Evolutionary conservation across 345 rosid species (phyloP), one percentile per base, ranked within the genome.

Genomic region (Syzygium aqueum): DNA sequence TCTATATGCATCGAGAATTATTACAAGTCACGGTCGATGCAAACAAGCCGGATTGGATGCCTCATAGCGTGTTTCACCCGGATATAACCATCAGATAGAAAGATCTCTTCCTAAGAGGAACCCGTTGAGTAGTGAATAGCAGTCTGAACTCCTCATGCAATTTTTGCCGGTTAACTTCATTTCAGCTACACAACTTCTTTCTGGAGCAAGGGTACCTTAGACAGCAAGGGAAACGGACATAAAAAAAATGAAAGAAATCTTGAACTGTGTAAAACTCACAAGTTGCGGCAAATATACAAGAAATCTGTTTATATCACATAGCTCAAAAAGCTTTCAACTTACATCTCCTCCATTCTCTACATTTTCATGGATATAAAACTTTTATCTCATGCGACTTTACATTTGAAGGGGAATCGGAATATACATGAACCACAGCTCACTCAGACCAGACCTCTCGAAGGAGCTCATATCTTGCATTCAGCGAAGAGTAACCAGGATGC

Each of bases 381-480:
- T 86, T 57, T 16, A 40, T 73, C 82, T 37, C 43, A 73, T 37
- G 82, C 49, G 10, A 40, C 88, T 84, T 65, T 43, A 82, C 53
- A 84, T 85, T 52, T 25, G 52, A 77, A 25, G 49, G 11, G 83
- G 43, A 52, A 86, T 8, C 11, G 82, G 80, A 61, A 51, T 85
- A 85, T 78, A 78, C 88, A 90, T 61, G 84, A 28, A 37, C 77
- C 40, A 50, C 43, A 56, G 27, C 82, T 91, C 90, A 93, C 16
- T 87, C 87, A 54, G 94, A 91, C 99, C 99, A 97, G 84, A 96
- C 96, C 94, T 95, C 94, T 1, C 94, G 90, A 77, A 97, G 99
- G 89, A 97, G 99, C 85, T 91, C 91, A 52, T 95, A 96, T 91
- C 99, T 93, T 61, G 91, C 94, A 90, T 93, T 97, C 78, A 87